Percentiles rank a stretch among this genome's conserved stretches.
phyloP scores from a whole-genome alignment of 2,329 filamentous ascomycete genomes.

The Fusarium sp. region DNA sequence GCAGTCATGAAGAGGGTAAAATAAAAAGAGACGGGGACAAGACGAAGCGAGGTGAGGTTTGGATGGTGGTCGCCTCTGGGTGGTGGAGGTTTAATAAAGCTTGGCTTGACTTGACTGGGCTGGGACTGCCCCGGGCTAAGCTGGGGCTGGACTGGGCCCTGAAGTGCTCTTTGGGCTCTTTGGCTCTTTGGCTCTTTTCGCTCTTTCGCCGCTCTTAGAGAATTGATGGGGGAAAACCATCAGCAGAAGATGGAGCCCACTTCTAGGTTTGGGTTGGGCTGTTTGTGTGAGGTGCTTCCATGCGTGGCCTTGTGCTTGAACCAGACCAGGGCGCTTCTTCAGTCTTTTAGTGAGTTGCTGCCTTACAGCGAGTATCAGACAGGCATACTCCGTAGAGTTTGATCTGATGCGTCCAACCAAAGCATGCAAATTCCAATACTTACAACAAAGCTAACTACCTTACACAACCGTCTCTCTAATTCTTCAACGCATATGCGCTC shows the following conservation, averaged over 20 bases:
- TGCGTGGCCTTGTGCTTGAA: neutral
- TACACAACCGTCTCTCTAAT: too few relatives aligned
- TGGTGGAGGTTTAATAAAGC: conserved; percentile 43
- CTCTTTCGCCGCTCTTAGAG: conserved; percentile 28
- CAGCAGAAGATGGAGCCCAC: conserved; percentile 26
- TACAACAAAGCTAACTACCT: neutral
- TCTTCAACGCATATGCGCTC: neutral
- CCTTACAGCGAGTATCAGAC: neutral
- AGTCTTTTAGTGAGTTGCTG: conserved; percentile 22
- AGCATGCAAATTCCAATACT: neutral
- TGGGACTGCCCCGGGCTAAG: conserved; percentile 27
- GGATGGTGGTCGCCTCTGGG: conserved; percentile 43
- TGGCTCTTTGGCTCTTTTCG: too few relatives aligned
- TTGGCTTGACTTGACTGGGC: conserved; percentile 24
- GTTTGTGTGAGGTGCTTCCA: conserved; percentile 9
- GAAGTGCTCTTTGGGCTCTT: neutral
- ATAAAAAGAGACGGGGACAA: conserved; percentile 26
- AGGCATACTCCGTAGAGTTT: too few relatives aligned
- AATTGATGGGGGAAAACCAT: conserved; percentile 23
- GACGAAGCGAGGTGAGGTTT: conserved; percentile 35
- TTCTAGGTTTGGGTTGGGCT: conserved; percentile 20
- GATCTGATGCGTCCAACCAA: neutral
- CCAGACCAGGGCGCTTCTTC: neutral
- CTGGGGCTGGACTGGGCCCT: conserved; percentile 38
- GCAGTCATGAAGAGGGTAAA: conserved; percentile 44